Percentiles rank a stretch among this genome's conserved stretches.
Conservation (phyloP, 2,329 filamentous ascomycete species). For the Diaporthe sp. region DNA sequence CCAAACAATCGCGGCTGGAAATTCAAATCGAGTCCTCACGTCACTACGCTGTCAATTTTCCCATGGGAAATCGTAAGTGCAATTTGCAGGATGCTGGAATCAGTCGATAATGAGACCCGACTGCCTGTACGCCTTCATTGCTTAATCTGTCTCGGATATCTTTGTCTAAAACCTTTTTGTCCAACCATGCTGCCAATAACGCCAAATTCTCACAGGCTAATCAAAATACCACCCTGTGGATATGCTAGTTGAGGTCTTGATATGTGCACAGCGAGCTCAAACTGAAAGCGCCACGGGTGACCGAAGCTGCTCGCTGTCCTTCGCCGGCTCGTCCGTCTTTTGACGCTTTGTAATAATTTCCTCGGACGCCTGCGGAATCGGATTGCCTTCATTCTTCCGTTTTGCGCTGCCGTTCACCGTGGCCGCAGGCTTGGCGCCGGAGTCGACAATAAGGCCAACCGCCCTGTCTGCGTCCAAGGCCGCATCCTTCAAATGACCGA, state of each 20-base stretch:
- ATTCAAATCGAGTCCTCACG: neutral
- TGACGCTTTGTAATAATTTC: slow-evolving; percentile 27
- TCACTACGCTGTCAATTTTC: neutral
- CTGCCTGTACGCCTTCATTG: neutral
- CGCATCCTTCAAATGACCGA: slow-evolving; percentile 71
- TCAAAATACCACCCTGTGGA: neutral
- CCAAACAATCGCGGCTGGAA: neutral
- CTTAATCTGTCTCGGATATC: slow-evolving; percentile 31
- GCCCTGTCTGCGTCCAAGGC: slow-evolving; percentile 76
- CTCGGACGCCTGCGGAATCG: neutral
- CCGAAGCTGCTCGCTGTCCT: slow-evolving; percentile 15
- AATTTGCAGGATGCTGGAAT: neutral
- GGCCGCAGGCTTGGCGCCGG: slow-evolving; percentile 43
- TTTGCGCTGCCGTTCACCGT: slow-evolving; percentile 12
- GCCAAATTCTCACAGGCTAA: neutral
- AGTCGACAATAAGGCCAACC: slow-evolving; percentile 69
- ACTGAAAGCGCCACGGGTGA: slow-evolving; percentile 35
- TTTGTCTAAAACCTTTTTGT: slow-evolving; percentile 35
- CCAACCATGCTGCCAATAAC: slow-evolving; percentile 29
- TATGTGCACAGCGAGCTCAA: neutral
- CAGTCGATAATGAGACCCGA: neutral
- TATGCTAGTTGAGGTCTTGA: neutral
- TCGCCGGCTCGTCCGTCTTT: neutral
- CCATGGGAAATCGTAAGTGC: neutral
- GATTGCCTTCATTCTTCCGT: slow-evolving; percentile 15